Evolutionary conservation across 768 basidiomycete species (phyloP).

Genomic region (Pleurotus eryngii): DNA sequence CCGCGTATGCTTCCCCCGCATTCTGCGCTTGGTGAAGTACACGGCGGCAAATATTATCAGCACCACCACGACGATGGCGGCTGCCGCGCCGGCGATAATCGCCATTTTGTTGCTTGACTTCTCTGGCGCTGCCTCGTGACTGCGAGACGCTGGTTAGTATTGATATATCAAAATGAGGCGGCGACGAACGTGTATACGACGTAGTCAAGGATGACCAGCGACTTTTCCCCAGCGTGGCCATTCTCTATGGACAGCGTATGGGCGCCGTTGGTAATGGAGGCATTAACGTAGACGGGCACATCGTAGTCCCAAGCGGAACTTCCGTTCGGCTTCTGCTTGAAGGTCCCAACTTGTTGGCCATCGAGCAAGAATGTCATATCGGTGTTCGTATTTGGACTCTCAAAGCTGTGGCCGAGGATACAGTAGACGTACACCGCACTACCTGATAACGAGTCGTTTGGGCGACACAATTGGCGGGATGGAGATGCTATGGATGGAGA

Average conservation of each 20-base stretch:
- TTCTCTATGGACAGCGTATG: conserved; percentile 8
- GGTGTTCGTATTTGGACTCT: conserved; percentile 1
- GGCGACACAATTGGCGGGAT: too few species aligned
- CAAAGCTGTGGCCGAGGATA: conserved; percentile 3
- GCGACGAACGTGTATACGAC: conserved; percentile 5
- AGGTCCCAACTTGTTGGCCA: conserved; percentile 6
- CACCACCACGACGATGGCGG: neutral
- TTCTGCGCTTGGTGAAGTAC: neutral
- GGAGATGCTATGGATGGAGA: neutral
- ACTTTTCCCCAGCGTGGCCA: neutral
- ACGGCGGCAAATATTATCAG: neutral
- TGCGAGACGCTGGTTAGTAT: neutral
- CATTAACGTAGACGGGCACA: conserved; percentile 5
- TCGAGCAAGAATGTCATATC: conserved; percentile 7
- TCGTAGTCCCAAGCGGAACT: neutral
- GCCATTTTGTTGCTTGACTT: neutral
- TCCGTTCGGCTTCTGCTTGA: conserved; percentile 1
- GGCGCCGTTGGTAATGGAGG: neutral
- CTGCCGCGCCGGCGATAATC: neutral
- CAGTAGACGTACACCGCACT: conserved; percentile 7
- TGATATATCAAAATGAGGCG: too few species aligned
- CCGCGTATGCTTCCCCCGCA: neutral
- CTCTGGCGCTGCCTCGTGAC: neutral
- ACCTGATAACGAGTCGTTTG: neutral
- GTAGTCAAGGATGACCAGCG: conserved; percentile 6